Evolutionary conservation across 106 monocot genomes (phyloP).

Genomic region (Gastrodia elata): DNA sequence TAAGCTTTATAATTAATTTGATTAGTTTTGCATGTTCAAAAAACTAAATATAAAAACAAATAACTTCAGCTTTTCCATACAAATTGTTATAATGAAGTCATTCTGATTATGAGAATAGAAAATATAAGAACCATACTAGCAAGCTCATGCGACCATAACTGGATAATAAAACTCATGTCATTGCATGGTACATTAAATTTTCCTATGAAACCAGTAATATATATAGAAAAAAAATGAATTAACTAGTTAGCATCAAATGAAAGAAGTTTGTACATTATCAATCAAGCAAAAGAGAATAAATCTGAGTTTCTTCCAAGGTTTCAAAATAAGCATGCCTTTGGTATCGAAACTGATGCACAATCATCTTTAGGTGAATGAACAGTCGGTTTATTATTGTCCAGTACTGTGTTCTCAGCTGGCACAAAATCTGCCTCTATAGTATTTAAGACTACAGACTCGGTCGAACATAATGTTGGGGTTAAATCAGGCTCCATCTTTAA

Average conservation of each 20-base stretch:
- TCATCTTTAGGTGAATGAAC: not conserved
- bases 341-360: not conserved
- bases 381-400: conserved; percentile 8
- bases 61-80: not conserved
- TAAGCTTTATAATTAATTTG: not conserved
- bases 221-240: not conserved
- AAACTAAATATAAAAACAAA: not conserved
- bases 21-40: not conserved
- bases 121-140: not conserved
- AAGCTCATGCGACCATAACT: not conserved
- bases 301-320: no score
- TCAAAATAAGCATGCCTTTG: conserved; percentile 1
- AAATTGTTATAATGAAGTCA: not conserved
- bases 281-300: not conserved
- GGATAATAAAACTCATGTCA: not conserved
- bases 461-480: not conserved
- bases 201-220: not conserved
- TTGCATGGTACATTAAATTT: not conserved
- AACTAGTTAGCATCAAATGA: not conserved
- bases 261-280: not conserved
- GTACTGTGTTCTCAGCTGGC: conserved; percentile 3
- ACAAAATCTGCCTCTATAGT: conserved; percentile 8
- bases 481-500: not conserved
- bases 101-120: not conserved
- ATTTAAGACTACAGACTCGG: conserved; percentile 3